Evolutionary conservation across 176 grass and related monocot species (phyloP).

Genomic region (Hordeum marinum): DNA sequence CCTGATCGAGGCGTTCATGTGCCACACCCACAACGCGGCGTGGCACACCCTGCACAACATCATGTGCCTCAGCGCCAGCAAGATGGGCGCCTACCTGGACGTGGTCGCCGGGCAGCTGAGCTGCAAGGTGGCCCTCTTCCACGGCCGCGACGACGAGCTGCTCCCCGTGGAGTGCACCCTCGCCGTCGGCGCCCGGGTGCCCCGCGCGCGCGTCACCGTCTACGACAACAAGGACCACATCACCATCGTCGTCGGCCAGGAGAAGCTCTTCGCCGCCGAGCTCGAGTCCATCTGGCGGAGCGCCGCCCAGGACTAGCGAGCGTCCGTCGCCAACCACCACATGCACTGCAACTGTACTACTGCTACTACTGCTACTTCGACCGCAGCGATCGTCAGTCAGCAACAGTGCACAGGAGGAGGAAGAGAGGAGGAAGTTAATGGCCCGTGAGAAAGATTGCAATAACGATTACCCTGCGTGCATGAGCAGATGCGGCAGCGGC

Average conservation of each 20-base stretch:
- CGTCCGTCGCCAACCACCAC: too few relatives aligned
- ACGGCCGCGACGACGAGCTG: slow-evolving; percentile 86
- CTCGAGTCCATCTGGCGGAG: slow-evolving; percentile 80
- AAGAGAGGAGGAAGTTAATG: background rate
- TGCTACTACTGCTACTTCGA: background rate
- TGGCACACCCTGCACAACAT: slow-evolving; percentile 99
- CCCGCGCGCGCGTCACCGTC: slow-evolving; percentile 62
- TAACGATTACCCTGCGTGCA: slow-evolving; percentile 13
- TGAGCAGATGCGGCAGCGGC: background rate
- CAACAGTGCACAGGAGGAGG: slow-evolving; percentile 1
- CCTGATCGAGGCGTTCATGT: slow-evolving; percentile 90
- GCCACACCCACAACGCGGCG: slow-evolving; percentile 95
- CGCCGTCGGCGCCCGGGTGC: slow-evolving; percentile 47
- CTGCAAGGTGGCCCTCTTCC: slow-evolving; percentile 73
- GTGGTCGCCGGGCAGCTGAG: slow-evolving; percentile 30
- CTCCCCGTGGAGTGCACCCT: slow-evolving; percentile 68
- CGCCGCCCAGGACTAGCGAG: slow-evolving; percentile 22
- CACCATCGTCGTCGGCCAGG: slow-evolving; percentile 82
- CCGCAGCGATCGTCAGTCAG: background rate
- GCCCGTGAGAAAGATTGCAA: slow-evolving; percentile 11
- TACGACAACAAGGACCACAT: slow-evolving; percentile 79
- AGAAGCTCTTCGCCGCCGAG: slow-evolving; percentile 70
- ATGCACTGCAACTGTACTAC: background rate
- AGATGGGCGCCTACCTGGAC: slow-evolving; percentile 75
- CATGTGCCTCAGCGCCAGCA: slow-evolving; percentile 63